Conservation (phyloP, 805 yeast genomes). For the Wickerhamomyces chaumierensis region DNA sequence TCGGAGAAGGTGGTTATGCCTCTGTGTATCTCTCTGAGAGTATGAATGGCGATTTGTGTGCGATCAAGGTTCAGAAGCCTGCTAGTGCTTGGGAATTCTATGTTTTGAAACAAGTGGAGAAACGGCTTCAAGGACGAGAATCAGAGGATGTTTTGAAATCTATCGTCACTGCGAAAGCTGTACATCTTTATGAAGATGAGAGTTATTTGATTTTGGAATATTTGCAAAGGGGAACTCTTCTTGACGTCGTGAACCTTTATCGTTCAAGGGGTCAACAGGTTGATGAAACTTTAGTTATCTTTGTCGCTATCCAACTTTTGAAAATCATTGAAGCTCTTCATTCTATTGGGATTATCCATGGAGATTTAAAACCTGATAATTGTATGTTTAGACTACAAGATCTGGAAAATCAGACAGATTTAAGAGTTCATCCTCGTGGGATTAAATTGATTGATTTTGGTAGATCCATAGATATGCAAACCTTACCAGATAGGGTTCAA, state of each 20-base stretch:
- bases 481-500: constrained; percentile 37
- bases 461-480: constrained; percentile 57
- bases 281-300: constrained; percentile 56
- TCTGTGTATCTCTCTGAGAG: constrained; percentile 63
- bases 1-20: constrained; percentile 80
- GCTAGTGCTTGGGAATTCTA: constrained; percentile 75
- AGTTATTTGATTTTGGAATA: constrained; percentile 16
- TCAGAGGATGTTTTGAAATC: constrained; percentile 19
- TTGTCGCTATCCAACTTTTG: constrained; percentile 54
- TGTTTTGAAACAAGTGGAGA: constrained; percentile 47
- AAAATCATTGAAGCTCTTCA: constrained; percentile 54
- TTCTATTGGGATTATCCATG: constrained; percentile 58
- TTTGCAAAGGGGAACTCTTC: constrained; percentile 54
- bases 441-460: constrained; percentile 72
- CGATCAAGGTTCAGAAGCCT: constrained; percentile 66
- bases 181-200: constrained; percentile 28
- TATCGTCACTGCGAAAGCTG: constrained; percentile 37
- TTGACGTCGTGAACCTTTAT: constrained; percentile 52
- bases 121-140: constrained; percentile 20
- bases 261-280: constrained; percentile 23
- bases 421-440: constrained; percentile 42
- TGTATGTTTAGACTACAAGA: constrained; percentile 58
- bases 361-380: constrained; percentile 79
- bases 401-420: constrained; percentile 6
- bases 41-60: constrained; percentile 41